These are phyloP conservation scores for Teratosphaeriaceae sp. DNA, from an alignment of 2,329 filamentous ascomycete species.

Conservation along the genomic window DNA sequence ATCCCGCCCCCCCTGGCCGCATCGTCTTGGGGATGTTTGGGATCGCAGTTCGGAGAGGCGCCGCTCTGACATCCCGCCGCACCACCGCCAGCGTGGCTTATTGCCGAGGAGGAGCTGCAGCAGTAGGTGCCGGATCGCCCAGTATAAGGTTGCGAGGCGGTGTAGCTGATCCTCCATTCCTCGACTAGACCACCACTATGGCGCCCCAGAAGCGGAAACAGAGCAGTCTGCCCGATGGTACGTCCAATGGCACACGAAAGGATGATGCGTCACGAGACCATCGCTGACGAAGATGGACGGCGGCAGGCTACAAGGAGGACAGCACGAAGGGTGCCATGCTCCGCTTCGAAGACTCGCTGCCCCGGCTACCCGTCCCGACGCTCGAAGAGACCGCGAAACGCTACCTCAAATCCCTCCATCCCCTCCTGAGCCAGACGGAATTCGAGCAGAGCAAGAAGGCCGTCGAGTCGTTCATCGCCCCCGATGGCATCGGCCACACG, in stretches of 20 bases:
- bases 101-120: conserved; percentile 18
- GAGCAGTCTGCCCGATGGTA: conserved; percentile 42
- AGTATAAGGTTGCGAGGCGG: conserved; percentile 1
- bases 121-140: conserved; percentile 13
- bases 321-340: conserved; percentile 72
- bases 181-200: conserved; percentile 17
- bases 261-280: not conserved
- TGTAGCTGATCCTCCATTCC: conserved; percentile 5
- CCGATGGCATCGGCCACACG: conserved; percentile 73
- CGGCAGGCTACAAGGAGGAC: conserved; percentile 70
- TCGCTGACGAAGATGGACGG: conserved; percentile 1
- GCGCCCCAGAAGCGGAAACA: conserved; percentile 34
- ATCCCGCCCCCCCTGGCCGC: too few species aligned
- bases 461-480: conserved; percentile 79
- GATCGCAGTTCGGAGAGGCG: conserved; percentile 17
- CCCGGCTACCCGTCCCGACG: conserved; percentile 69
- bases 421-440: conserved; percentile 62
- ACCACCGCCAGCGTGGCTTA: conserved; percentile 10
- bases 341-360: conserved; percentile 79
- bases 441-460: conserved; percentile 70
- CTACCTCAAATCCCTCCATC: conserved; percentile 74
- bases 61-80: not conserved
- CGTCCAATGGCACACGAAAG: conserved; percentile 14
- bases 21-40: conserved; percentile 21
- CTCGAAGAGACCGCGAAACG: conserved; percentile 75